Evolutionary conservation across 2,329 filamentous ascomycete genomes (phyloP), one percentile per base, ranked within the genome.

Genomic region (Diaporthe sp.): DNA sequence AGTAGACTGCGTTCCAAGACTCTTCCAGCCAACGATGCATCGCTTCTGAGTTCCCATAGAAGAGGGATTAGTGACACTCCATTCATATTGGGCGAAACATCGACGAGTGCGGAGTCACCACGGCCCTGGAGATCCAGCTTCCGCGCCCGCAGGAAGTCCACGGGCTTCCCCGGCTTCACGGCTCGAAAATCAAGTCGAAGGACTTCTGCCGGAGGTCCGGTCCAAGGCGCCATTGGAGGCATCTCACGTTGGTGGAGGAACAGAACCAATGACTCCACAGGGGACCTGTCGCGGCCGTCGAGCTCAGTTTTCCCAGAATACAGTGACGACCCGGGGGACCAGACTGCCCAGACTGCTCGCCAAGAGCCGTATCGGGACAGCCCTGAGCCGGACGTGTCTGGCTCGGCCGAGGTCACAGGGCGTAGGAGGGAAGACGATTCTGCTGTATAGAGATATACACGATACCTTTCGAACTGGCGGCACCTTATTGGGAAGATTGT

Each of bases 81-180:
- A 10, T 77, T 76, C 47, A 57, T 71, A 15, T 30, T 71, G 7
- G 42, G 35, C 13, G 73, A 67, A 17, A 58, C 60, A 19, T 45
- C 73, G 30, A 30, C 50, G 9, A 73, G 69, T 47, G 55, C 57
- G 28, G 74, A 74, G 13, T 61, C 67, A 50, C 33, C 72, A 28
- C 74, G 72, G 17, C 58, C 72, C 0, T 74, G 71, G 35, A 75
- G 52, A 50, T 71, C 72, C 28, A 60, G 73, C 28, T 83, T 79
- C 76, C 85, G 88, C 19, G 83, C 87, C 40, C 83, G 90, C 57
- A 84, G 90, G 77, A 90, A 88, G 78, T 92, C 90, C 22, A 92
- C 89, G 0, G 90, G 90, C 0, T 92, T 92, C 76, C 90, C 89
- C 0, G 89, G 90, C 0, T 90, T 92, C 72, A 89, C 87, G 7